phyloP scores from a whole-genome alignment of 78 protist species.

The Protostelium mycophagum region DNA sequence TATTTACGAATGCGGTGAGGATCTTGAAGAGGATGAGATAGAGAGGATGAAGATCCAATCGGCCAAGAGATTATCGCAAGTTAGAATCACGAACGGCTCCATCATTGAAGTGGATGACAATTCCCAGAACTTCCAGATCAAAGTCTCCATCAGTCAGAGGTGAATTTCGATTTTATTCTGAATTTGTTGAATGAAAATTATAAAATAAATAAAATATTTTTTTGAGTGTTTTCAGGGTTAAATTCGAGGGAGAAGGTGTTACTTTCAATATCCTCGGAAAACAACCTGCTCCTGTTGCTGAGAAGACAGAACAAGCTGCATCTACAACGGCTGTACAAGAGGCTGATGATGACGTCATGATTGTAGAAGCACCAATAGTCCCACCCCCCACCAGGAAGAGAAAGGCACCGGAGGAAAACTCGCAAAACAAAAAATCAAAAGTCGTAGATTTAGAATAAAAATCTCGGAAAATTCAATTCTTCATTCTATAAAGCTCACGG shows the following conservation, averaged over 20 bases:
- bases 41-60: constrained; percentile 4
- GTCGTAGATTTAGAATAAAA: background rate
- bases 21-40: constrained; percentile 36
- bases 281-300: background rate
- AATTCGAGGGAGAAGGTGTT: constrained; percentile 24
- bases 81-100: constrained; percentile 8
- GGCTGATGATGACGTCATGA: background rate
- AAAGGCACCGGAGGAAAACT: background rate
- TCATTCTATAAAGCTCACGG: too few relatives aligned
- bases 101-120: constrained; percentile 23
- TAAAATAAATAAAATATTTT: constrained; percentile 3
- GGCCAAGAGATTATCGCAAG: constrained; percentile 21
- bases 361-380: background rate
- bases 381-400: background rate
- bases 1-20: constrained; percentile 54
- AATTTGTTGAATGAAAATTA: background rate
- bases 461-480: too few relatives aligned
- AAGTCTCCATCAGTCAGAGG: constrained; percentile 30
- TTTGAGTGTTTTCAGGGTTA: background rate
- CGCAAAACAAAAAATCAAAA: background rate
- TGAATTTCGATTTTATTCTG: background rate
- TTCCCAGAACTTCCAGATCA: constrained; percentile 32
- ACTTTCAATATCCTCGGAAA: constrained; percentile 43
- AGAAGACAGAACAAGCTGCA: background rate
- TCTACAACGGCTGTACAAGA: background rate